Evolutionary conservation across 805 yeast species (phyloP).

Genomic region (Suhomyces kilbournensis): DNA sequence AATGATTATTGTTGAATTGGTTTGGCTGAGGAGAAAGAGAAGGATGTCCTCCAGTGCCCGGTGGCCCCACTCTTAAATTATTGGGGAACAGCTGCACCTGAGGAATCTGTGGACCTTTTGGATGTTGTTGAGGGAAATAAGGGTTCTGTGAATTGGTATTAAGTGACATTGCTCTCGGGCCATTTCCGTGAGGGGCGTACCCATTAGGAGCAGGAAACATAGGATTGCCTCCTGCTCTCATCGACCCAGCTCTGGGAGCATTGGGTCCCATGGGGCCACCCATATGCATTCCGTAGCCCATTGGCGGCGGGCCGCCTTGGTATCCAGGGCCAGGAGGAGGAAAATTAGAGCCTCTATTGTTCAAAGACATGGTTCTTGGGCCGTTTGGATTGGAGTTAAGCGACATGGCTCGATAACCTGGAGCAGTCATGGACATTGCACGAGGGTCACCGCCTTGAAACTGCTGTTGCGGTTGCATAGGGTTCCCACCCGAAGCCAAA

Average conservation of each 20-base stretch:
- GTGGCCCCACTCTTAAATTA: neutral
- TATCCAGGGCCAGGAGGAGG: conserved; percentile 2
- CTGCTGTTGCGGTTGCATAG: conserved; percentile 17
- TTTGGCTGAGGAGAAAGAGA: neutral
- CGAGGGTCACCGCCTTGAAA: conserved; percentile 10
- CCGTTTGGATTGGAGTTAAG: conserved; percentile 10
- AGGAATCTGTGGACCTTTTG: conserved; percentile 7
- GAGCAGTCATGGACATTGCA: conserved; percentile 13
- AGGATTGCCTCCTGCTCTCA: conserved; percentile 8
- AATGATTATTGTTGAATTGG: neutral
- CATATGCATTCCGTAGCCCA: conserved; percentile 2
- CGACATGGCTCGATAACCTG: conserved; percentile 10
- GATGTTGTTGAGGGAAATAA: conserved; percentile 7
- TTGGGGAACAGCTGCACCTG: conserved; percentile 5
- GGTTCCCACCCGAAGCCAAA: conserved; percentile 34
- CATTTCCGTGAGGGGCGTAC: conserved; percentile 1
- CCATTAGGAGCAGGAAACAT: conserved; percentile 1
- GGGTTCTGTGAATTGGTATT: conserved; percentile 1
- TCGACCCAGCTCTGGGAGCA: conserved; percentile 8
- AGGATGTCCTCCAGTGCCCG: conserved; percentile 1
- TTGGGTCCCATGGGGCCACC: conserved; percentile 6
- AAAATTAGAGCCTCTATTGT: conserved; percentile 11
- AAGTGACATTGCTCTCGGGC: conserved; percentile 14
- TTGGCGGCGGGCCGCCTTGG: neutral
- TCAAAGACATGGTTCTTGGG: conserved; percentile 33